Evolutionary conservation across 192 early-diverging fungal genomes (phyloP), one percentile per base, ranked within the genome.

Genomic region (Coemansia sp.): DNA sequence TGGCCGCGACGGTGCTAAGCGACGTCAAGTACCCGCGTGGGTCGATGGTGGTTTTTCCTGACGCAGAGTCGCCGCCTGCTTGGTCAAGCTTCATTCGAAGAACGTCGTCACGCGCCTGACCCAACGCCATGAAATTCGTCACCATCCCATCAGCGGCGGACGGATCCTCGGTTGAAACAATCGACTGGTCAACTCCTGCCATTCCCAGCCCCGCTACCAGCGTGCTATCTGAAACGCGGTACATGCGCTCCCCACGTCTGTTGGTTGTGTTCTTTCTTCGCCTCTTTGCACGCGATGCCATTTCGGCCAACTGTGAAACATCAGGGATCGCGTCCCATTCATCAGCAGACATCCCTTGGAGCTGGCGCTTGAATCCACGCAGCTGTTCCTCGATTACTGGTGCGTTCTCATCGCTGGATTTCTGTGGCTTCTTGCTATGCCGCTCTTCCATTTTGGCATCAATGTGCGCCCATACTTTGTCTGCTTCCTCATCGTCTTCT

Each of bases 401-500:
- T 21, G 84, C 68, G 43, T 95, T 91, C 37, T 82, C 87, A 37
- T 88, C 84, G 61, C 84, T 72, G 30, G 87, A 88, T 64, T 57
- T 88, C 89, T 61, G 82, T 72, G 71, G 95, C 89, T 49, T 90
- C 71, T 12, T 85, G 85, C 74, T 88, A 86, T 93, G 83, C 29
- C 95, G 82, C 61, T 94, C 90, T 60, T 96, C 94, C 92, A 96
- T 94, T 61, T 92, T 91, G 15, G 78, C 77, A 57, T 98, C 97
- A 49, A 99, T 90, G 46, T 87, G 79, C 20, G 91, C 90, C 78
- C 92, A 99, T 12, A 99, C 91, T 53, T 85, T 75, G 68, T 99
- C 97, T 2, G 97, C 97, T 70, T 99, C 97, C 70, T 96, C 95
- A 68, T 99, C 97, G 65, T 98, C 96, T 20, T 88, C 91, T 51